phyloP scores from a whole-genome alignment of 306 rosid species.

The Sesbania bispinosa region DNA sequence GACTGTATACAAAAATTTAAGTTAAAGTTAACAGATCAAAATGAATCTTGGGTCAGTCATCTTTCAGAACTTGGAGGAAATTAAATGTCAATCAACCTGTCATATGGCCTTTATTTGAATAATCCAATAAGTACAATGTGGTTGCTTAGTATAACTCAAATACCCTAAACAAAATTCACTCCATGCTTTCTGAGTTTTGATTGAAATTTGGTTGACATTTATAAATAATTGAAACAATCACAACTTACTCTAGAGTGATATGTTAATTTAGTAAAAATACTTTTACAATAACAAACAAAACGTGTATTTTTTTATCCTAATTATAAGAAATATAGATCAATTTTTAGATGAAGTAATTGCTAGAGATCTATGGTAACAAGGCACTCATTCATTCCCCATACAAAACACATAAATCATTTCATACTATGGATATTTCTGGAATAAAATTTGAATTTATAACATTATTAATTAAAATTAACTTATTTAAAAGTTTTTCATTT shows the following conservation, averaged over 20 bases:
- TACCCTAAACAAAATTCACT: not conserved
- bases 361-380: no score
- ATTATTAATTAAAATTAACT: no score
- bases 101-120: not conserved
- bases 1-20: not conserved
- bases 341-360: no score
- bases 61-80: not conserved
- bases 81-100: not conserved
- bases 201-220: not conserved
- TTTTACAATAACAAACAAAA: no score
- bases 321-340: no score
- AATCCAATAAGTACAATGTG: not conserved
- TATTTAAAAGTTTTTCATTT: no score
- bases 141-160: not conserved
- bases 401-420: no score
- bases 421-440: no score
- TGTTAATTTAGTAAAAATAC: not conserved
- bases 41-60: not conserved
- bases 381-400: no score
- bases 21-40: not conserved
- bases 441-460: no score
- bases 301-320: no score
- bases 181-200: not conserved
- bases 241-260: not conserved
- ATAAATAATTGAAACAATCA: not conserved